Base-by-base conservation (phyloP, 192 early-diverging fungal genomes). In the Glomus cerebriforme region DNA sequence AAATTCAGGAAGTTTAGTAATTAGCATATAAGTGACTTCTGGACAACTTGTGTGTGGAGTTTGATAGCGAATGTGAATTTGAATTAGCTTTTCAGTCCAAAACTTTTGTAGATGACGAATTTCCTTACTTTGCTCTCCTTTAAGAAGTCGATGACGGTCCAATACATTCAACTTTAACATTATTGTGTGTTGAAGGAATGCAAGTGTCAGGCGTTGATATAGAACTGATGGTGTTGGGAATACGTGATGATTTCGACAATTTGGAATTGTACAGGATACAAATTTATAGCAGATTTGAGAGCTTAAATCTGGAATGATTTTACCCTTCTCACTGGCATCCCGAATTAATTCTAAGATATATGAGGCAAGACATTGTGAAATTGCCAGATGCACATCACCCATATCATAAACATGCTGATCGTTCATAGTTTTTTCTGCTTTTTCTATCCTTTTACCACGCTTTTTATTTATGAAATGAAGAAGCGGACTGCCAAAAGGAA, bases 211-310 rank as follows among this genome's bases (percentile, higher is more conserved):
- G 3, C 49, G 72, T 15, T 74, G 13, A 0, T 31, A 17, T 17
- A 74, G 6, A 47, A 73, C 19, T 74, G 47, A 59, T 19, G 43
- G 49, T 59, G 10, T 63, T 7, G 74, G 34, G 24, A 37, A 15
- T 8, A 59, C 74, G 6, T 60, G 74, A 59, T 75, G 74, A 4
- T 34, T 35, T 24, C 32, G 29, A 22, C 73, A 75, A 75, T 59
- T 75, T 10, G 0, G 13, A 60, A 15, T 22, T 19, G 27, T n/a
- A 34, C 3, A 64, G 7, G 63, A 64, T 29, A 24, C 8, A 45
- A 15, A 60, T 0, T 59, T 2, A 27, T 59, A 59, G 35, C 59
- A 75, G 13, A 75, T 75, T 62, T 37, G 9, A 32, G 74, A 63
- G 63, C 32, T 2, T 63, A 60, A 63, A 1, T 62, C 24, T 39